Evolutionary conservation across 257 asterid genomes (phyloP), one percentile per base, ranked within the genome.

Genomic region (Ehretia macrophylla): DNA sequence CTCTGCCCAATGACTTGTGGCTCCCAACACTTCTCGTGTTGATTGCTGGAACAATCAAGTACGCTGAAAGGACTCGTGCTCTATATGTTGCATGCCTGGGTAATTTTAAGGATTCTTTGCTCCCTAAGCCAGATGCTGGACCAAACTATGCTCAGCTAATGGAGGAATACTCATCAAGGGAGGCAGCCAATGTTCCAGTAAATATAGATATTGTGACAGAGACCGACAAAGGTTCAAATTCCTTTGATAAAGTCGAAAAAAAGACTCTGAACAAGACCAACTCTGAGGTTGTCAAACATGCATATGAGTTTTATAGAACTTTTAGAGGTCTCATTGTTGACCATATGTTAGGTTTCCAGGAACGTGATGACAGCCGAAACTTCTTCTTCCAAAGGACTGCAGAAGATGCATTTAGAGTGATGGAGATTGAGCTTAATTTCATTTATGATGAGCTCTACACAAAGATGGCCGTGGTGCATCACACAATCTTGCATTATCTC

Each of bases 301-400:
- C 74, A 3, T 53, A 52, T 44, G 17, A 12, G 2, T 73, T 68
- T 60, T 73, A 62, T n/a, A 11, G 23, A 10, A 64, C 75, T 22
- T 74, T 69, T 71, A 65, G 44, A 13, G 42, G 46, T 65, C 70
- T 74, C 3, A 69, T 74, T 18, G 72, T 75, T 1, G 79, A 69
- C 52, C 56, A 68, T 55, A 69, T 74, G 27, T 75, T 69, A n/a
- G 68, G 76, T 58, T 69, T 74, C 75, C 79, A 69, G 38, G 73
- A 68, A 32, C 32, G 32, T 8, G 55, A 74, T 21, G 60, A 3
- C 11, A 74, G 72, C 19, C 22, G 27, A 5, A 17, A 58, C n/a
- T 55, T 11, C 55, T 74, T 74, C 47, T 17, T 20, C 1, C 0
- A 3, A 0, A 8, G 14, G 21, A 1, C 14, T 22, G 61, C 72